Conservation (phyloP, 345 rosid genomes). For the Triadica sebifera region DNA sequence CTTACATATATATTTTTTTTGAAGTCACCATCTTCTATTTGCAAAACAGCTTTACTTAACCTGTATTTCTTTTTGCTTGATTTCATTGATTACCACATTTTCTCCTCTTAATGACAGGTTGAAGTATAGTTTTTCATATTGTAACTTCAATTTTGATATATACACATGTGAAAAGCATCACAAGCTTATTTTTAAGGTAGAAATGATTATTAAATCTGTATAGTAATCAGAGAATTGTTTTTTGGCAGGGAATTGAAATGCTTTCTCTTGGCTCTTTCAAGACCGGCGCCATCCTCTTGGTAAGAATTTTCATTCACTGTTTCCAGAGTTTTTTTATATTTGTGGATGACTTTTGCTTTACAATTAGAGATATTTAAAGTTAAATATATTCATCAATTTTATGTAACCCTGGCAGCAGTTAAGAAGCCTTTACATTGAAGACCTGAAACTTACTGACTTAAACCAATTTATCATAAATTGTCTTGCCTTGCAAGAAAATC, state of each 20-base stretch:
- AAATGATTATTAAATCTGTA: neutral
- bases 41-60: neutral
- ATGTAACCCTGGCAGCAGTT: too few species aligned
- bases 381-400: too few species aligned
- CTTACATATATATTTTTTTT: neutral
- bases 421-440: too few species aligned
- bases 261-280: slow-evolving; percentile 96
- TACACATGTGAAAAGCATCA: neutral
- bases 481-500: neutral
- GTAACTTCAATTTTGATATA: neutral
- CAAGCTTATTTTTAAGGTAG: neutral
- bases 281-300: slow-evolving; percentile 97
- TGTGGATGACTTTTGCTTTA: neutral
- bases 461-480: neutral
- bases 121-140: neutral
- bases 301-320: slow-evolving; percentile 30
- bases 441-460: neutral
- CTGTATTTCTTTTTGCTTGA: neutral
- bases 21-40: neutral
- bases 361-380: neutral
- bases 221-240: neutral
- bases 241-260: slow-evolving; percentile 93
- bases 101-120: too few species aligned
- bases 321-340: neutral
- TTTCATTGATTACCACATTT: neutral